Evolutionary conservation across 164 flowering plant genomes (phyloP), one percentile per base, ranked within the genome.

Genomic region (Kalanchoe fedtschenkoi): DNA sequence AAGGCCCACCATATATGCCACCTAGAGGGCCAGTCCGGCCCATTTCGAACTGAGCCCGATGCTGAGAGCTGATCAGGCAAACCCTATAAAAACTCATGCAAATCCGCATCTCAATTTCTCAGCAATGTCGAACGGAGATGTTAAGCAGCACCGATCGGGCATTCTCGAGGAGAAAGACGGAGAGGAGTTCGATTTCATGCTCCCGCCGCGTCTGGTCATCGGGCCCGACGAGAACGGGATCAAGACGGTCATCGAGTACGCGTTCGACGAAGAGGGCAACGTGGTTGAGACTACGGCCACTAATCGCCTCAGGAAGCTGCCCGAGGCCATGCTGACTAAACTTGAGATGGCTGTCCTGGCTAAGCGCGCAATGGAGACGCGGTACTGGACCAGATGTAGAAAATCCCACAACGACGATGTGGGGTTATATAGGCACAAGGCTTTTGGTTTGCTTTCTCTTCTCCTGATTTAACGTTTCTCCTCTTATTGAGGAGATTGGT

Each of bases 161-260:
- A 84, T 81, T 53, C 74, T 84, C 21, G 90, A 87, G 10, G 97
- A 85, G 30, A 92, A 88, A 64, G 95, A 88, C 44, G 83, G 75
- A 4, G 93, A 82, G 63, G 86, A 88, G 64, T 70, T 90, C 9
- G 88, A 83, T 58, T 84, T 79, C 57, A 78, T 88, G 6, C 74
- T 91, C 9, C 96, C 95, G 29, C 93, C 95, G 2, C 77, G 70
- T 13, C 75, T 77, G 63, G 81, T 84, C 2, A 78, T 82, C 22
- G 95, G 96, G 0, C 97, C 96, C 4, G 88, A 88, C 56, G 91
- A 80, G 64, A 82, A 81, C 71, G 95, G 96, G 21, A 69, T 81
- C 34, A 88, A 91, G 80, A 85, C 76, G 62, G 78, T 82, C 6
- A 75, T 87, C 17, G 96, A 88, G 76, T 88, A 80, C 71, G 85